Conservation (phyloP, 2,329 filamentous ascomycete species). For the Neofusicoccum kwambonambiense region DNA sequence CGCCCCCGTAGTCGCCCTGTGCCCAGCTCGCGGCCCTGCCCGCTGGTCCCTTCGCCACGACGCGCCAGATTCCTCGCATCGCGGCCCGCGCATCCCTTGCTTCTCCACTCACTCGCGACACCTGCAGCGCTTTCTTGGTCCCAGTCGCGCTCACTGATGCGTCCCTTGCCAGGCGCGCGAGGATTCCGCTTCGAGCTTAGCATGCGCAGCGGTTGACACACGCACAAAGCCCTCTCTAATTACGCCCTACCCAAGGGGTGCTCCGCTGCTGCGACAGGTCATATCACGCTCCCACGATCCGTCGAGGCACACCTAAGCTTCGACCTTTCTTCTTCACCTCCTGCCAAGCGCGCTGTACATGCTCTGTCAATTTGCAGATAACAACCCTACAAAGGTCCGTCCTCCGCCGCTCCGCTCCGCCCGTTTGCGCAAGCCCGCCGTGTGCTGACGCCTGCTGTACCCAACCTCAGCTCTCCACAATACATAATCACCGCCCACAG, state of each 20-base stretch:
- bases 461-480: conserved; percentile 25
- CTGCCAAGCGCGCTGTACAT: conserved; percentile 19
- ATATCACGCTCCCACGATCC: conserved; percentile 30
- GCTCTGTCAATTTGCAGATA: conserved; percentile 15
- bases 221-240: conserved; percentile 25
- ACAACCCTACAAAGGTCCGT: conserved; percentile 17
- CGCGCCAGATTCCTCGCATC: conserved; percentile 19
- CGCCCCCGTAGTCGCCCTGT: conserved; percentile 5
- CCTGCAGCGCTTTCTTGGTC: conserved; percentile 17
- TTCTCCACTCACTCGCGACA: conserved; percentile 29
- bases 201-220: conserved; percentile 37
- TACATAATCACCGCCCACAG: conserved; percentile 23
- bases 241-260: conserved; percentile 33
- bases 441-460: conserved; percentile 37
- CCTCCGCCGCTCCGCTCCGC: conserved; percentile 14
- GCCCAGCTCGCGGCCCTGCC: conserved; percentile 3
- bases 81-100: conserved; percentile 16
- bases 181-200: conserved; percentile 38
- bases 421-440: background rate
- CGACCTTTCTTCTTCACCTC: conserved; percentile 17
- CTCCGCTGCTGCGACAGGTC: conserved; percentile 22
- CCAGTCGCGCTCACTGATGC: conserved; percentile 35
- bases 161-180: conserved; percentile 39
- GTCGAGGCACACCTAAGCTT: background rate
- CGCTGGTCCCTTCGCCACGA: conserved; percentile 17